Base-by-base conservation (phyloP, 228 moss, liverwort and hornwort species). In the Sphagnum magellanicum region DNA sequence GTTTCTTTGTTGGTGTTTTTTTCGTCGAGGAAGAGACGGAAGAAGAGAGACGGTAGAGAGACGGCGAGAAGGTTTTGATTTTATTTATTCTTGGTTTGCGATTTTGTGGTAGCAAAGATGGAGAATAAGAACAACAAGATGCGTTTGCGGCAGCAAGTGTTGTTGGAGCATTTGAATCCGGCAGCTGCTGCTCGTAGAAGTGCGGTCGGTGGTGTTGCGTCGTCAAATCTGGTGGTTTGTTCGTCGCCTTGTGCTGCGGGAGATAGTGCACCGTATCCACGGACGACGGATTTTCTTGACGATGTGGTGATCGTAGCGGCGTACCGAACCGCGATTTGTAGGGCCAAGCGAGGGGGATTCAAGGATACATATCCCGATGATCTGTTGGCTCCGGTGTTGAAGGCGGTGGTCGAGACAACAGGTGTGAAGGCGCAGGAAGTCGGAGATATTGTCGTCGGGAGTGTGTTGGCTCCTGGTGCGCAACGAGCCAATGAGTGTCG, bases 311-410 rank as follows among this genome's bases (percentile, higher is more conserved):
- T 84, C 74, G 84, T 84, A 65, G 81, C 84, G 69, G 90, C 95
- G 0, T 92, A 78, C 67, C 82, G 95, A 16, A 92, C 95, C 4
- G 74, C 95, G 50, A 92, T 95, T n/a, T 83, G 83, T 53, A 86
- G 83, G 79, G 90, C 92, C 9, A 89, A 79, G 77, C 77, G 88
- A 62, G 92, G 95, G 60, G 92, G 91, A 2, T 92, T 95, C 67
- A 95, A 92, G 81, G 95, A 95, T 52, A 95, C 95, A 6, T 71
- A 71, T 14, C 89, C 88, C n/a, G 92, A 92, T 65, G 95, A 95
- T 73, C 81, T 95, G 16, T 49, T 95, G 73, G 89, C 90, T 49
- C 89, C 92, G 12, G 92, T 95, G 17, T 69, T 95, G 12, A 85
- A 82, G 81, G 91, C 95, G 69, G 83, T 87, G 60, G 60, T 91